Evolutionary conservation across 1,284 basidiomycete species (phyloP).

Genomic region (Ustilago curta): DNA sequence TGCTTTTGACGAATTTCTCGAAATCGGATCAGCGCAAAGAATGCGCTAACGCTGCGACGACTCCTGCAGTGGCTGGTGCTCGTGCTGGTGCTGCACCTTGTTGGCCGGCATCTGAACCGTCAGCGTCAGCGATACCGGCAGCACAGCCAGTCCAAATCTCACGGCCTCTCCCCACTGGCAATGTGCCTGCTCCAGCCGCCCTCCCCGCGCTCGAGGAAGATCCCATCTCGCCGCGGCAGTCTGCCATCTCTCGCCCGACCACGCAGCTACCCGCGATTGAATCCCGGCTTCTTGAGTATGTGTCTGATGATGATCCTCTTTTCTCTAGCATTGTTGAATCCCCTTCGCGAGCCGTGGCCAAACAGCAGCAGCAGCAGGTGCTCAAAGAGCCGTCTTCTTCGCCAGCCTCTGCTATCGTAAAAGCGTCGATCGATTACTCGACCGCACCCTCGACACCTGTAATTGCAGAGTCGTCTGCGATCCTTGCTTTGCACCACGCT

Average conservation of each 20-base stretch:
- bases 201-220: slow-evolving; percentile 4
- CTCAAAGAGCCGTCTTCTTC: not conserved
- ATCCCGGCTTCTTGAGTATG: slow-evolving; percentile 1
- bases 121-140: slow-evolving; percentile 25
- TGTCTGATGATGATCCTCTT: slow-evolving; percentile 1
- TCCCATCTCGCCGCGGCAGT: not conserved
- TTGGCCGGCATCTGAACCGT: slow-evolving; percentile 8
- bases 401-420: not conserved
- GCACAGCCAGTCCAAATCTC: slow-evolving; percentile 5
- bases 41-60: not conserved
- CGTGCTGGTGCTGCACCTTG: not conserved
- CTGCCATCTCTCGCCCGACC: slow-evolving; percentile 1
- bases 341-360: slow-evolving; percentile 4
- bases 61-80: slow-evolving; percentile 7
- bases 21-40: not conserved
- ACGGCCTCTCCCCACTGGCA: slow-evolving; percentile 6
- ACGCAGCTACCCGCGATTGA: not conserved
- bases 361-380: not conserved
- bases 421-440: slow-evolving; percentile 12
- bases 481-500: slow-evolving; percentile 4
- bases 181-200: not conserved
- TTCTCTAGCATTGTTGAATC: not conserved
- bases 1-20: slow-evolving; percentile 7
- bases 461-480: slow-evolving; percentile 14
- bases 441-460: slow-evolving; percentile 23